Percentiles rank a stretch among this genome's conserved stretches.
These are phyloP conservation scores for Zygosaccharomyces bailii DNA, from an alignment of 805 yeast genomes.

Conservation along the genomic window DNA sequence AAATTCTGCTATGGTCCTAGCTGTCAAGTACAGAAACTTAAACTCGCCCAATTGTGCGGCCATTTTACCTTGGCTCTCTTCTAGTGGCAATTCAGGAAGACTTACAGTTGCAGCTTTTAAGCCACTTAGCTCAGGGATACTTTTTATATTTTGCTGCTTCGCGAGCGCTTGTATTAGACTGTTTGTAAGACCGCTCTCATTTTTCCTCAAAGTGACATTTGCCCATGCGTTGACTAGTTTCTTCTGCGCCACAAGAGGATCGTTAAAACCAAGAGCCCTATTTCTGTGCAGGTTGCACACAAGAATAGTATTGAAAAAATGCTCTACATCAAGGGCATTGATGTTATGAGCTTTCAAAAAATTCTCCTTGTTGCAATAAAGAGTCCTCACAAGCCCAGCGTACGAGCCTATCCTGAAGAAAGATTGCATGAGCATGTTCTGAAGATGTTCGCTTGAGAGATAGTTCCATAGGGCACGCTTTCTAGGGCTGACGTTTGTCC, in stretches of 20 bases:
- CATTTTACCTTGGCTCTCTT: conserved; percentile 12
- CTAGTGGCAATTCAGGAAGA: conserved; percentile 13
- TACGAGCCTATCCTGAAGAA: conserved; percentile 27
- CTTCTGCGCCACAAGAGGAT: conserved; percentile 18
- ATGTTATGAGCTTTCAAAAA: conserved; percentile 24
- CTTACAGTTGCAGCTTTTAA: conserved; percentile 10
- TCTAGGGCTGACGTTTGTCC: conserved; percentile 28
- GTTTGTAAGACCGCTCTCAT: conserved; percentile 27
- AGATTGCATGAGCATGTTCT: conserved; percentile 26
- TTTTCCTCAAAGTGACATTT: conserved; percentile 16
- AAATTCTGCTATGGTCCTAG: conserved; percentile 22
- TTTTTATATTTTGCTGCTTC: conserved; percentile 19
- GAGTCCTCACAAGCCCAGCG: conserved; percentile 19
- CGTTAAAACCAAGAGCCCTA: conserved; percentile 14
- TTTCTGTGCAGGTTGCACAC: conserved; percentile 32
- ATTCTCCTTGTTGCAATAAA: conserved; percentile 19
- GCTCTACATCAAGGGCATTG: conserved; percentile 27
- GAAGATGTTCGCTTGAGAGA: conserved; percentile 24
- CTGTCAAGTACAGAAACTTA: conserved; percentile 24
- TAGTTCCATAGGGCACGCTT: conserved; percentile 27
- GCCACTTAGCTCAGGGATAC: conserved; percentile 11
- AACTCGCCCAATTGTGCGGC: conserved; percentile 16
- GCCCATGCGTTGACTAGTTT: conserved; percentile 27
- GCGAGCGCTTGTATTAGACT: conserved; percentile 19
- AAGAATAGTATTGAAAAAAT: conserved; percentile 29